These are phyloP conservation scores for Mycena citricolor DNA, from an alignment of 1,284 basidiomycete species.

Conservation along the genomic window DNA sequence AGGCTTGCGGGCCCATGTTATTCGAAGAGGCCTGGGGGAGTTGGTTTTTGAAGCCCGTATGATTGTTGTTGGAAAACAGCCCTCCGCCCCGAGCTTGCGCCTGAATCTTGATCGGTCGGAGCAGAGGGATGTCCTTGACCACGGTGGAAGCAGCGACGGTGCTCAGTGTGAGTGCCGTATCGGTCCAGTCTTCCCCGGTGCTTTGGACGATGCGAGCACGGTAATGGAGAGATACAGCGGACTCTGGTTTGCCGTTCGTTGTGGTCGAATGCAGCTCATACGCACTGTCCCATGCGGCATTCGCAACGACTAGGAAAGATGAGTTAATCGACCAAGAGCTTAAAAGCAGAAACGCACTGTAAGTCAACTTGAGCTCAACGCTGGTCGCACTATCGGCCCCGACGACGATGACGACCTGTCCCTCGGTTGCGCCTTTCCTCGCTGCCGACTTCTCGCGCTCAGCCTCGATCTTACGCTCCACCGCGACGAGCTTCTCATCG, in stretches of 20 bases:
- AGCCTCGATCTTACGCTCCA: conserved; percentile 41
- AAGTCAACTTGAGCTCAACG: conserved; percentile 51
- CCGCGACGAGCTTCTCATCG: conserved; percentile 39
- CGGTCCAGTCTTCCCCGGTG: conserved; percentile 63
- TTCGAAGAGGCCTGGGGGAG: no score
- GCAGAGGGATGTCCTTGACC: conserved; percentile 34
- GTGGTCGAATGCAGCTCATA: conserved; percentile 59
- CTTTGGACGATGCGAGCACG: conserved; percentile 52
- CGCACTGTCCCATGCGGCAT: conserved; percentile 50
- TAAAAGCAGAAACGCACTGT: conserved; percentile 41
- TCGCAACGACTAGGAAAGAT: conserved; percentile 43
- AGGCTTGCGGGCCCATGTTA: no score
- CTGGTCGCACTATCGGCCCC: conserved; percentile 36
- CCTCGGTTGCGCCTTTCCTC: conserved; percentile 37
- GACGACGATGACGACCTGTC: conserved; percentile 41
- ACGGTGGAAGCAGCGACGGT: conserved; percentile 41
- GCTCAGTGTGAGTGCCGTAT: conserved; percentile 51
- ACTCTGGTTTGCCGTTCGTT: conserved; percentile 41
- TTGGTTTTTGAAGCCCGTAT: no score
- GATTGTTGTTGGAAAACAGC: conserved; percentile 2
- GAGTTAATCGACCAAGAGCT: conserved; percentile 2
- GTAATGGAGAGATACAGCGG: conserved; percentile 51
- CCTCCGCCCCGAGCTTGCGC: conserved; percentile 13
- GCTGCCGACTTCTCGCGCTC: conserved; percentile 32
- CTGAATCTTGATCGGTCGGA: conserved; percentile 35